phyloP scores from a whole-genome alignment of 768 basidiomycete genomes.

The Kwoniella europaea region DNA sequence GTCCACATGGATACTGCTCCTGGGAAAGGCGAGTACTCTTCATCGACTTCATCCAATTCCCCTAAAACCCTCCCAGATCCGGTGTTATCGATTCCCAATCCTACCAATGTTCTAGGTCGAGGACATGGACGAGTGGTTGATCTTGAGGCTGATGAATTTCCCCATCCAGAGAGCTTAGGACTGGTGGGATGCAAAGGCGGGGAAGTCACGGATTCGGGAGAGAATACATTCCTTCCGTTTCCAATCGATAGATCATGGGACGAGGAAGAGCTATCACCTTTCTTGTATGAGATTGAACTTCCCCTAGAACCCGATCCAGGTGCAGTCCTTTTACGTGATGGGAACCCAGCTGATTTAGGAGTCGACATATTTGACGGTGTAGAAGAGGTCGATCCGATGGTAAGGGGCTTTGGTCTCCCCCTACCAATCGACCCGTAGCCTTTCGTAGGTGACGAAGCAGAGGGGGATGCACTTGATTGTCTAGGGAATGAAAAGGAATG shows the following conservation, averaged over 20 bases:
- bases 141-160: neutral
- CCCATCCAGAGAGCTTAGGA: conserved; percentile 25
- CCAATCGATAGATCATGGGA: conserved; percentile 28
- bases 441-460: conserved; percentile 36
- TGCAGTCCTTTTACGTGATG: conserved; percentile 19
- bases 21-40: conserved; percentile 14
- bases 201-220: conserved; percentile 17
- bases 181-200: conserved; percentile 19
- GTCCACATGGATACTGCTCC: conserved; percentile 5
- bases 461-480: conserved; percentile 5
- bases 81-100: conserved; percentile 30
- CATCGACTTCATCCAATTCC: conserved; percentile 42
- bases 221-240: conserved; percentile 12
- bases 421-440: conserved; percentile 48
- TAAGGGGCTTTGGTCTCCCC: conserved; percentile 46
- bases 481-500: conserved; percentile 23
- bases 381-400: conserved; percentile 26
- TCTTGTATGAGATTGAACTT: conserved; percentile 50
- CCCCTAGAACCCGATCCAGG: conserved; percentile 30
- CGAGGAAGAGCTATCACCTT: conserved; percentile 33
- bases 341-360: conserved; percentile 27
- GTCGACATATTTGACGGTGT: conserved; percentile 31
- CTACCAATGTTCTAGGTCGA: conserved; percentile 37
- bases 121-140: conserved; percentile 40
- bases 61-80: conserved; percentile 39